Conservation (phyloP, 345 rosid species). For the Eutrema japonicum region DNA sequence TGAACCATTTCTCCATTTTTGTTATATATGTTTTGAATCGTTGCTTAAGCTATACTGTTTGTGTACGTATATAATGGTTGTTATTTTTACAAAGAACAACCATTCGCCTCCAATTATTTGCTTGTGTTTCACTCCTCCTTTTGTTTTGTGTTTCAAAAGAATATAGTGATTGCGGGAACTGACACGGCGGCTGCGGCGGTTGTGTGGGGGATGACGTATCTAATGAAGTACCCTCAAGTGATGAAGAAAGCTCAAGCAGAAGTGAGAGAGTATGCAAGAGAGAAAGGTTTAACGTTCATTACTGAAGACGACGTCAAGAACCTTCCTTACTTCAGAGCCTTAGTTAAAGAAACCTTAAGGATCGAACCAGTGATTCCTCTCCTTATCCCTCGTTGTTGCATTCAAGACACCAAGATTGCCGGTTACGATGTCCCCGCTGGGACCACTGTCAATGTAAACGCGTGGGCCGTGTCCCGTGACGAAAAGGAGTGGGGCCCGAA, state of each 20-base stretch:
- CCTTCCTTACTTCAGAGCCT: constrained; percentile 51
- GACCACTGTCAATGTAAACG: constrained; percentile 43
- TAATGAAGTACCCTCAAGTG: constrained; percentile 42
- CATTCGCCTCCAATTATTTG: no score
- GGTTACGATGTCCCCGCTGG: constrained; percentile 45
- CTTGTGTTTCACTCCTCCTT: no score
- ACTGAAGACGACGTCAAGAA: constrained; percentile 42
- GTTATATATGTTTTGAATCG: neutral
- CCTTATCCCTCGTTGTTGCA: constrained; percentile 44
- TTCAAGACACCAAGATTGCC: constrained; percentile 23
- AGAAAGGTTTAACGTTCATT: constrained; percentile 35
- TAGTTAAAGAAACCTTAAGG: constrained; percentile 52
- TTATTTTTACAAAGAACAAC: no score
- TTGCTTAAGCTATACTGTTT: no score
- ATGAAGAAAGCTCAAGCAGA: constrained; percentile 49
- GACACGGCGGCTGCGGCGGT: constrained; percentile 13
- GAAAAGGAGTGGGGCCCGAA: constrained; percentile 45
- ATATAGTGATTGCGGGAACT: no score
- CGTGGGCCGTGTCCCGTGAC: constrained; percentile 51
- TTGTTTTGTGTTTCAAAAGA: no score
- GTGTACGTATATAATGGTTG: no score
- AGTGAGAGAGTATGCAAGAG: constrained; percentile 26
- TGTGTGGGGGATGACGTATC: constrained; percentile 47
- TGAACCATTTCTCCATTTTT: neutral
- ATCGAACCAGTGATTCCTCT: constrained; percentile 42